A percentile compares a stretch with the other conserved stretches of the same genome.
These are phyloP conservation scores for Chaetomium fimeti DNA, from an alignment of 495 filamentous ascomycete genomes.

Conservation along the genomic window DNA sequence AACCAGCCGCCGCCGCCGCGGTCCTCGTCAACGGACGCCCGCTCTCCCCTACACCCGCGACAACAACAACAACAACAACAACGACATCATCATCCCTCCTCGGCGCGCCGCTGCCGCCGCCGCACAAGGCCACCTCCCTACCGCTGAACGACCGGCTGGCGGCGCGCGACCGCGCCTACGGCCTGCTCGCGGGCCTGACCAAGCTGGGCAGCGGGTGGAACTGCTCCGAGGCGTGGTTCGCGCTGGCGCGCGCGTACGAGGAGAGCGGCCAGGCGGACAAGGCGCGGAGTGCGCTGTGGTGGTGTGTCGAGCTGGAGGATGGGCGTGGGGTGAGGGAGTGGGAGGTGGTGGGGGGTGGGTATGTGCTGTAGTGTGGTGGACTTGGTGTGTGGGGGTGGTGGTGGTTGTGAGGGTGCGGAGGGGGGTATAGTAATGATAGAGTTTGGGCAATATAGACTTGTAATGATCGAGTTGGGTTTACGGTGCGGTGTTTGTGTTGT, in stretches of 20 bases:
- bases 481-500: too few relatives aligned
- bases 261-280: slow-evolving; percentile 78
- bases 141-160: slow-evolving; percentile 73
- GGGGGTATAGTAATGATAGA: not conserved
- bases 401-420: slow-evolving; percentile 25
- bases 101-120: slow-evolving; percentile 41
- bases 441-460: not conserved
- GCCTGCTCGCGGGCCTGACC: slow-evolving; percentile 74
- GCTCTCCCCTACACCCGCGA: not conserved
- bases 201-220: slow-evolving; percentile 90
- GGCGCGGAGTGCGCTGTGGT: slow-evolving; percentile 74
- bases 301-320: slow-evolving; percentile 74
- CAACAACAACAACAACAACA: slow-evolving; percentile 3
- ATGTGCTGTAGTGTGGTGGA: slow-evolving; percentile 48
- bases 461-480: not conserved
- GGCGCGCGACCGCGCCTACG: slow-evolving; percentile 81
- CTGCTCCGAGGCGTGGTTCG: slow-evolving; percentile 89
- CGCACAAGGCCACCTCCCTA: slow-evolving; percentile 52
- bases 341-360: slow-evolving; percentile 59
- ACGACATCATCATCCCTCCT: slow-evolving; percentile 19
- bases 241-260: slow-evolving; percentile 81
- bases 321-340: slow-evolving; percentile 59
- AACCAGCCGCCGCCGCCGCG: not conserved
- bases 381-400: slow-evolving; percentile 50
- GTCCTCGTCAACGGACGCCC: not conserved